phyloP scores from a whole-genome alignment of 164 flowering plant species.

The Berberis vulgaris region DNA sequence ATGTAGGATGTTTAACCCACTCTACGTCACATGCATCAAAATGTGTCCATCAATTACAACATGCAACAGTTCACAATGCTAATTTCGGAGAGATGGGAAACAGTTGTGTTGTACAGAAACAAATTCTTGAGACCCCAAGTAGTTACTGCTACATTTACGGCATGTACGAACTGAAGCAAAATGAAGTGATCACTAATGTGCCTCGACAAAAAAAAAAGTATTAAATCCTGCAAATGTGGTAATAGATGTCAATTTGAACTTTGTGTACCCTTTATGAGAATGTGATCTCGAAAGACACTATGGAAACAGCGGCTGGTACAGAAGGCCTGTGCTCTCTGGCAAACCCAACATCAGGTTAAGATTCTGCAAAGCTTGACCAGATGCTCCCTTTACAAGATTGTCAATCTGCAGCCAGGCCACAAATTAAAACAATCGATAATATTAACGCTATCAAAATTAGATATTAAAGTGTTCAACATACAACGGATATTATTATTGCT shows the following conservation, averaged over 20 bases:
- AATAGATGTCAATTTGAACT: not conserved
- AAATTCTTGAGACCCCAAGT: too few relatives aligned
- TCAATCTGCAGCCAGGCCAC: conserved; percentile 61
- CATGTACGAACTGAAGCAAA: too few relatives aligned
- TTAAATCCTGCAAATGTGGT: not conserved
- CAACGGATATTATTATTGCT: conserved; percentile 88
- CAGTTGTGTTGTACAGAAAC: too few relatives aligned
- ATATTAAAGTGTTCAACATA: conserved; percentile 27
- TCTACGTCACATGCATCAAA: too few relatives aligned
- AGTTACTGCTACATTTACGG: too few relatives aligned
- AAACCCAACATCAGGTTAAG: conserved; percentile 91
- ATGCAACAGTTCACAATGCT: too few relatives aligned
- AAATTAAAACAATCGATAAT: not conserved
- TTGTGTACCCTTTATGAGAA: conserved; percentile 1
- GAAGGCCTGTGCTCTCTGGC: conserved; percentile 73
- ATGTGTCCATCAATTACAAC: too few relatives aligned
- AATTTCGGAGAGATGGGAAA: too few relatives aligned
- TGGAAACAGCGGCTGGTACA: conserved; percentile 72
- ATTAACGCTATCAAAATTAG: not conserved
- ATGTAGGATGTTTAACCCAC: too few relatives aligned
- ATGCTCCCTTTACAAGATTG: conserved; percentile 97
- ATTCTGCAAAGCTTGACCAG: conserved; percentile 97
- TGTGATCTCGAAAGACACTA: conserved; percentile 13
- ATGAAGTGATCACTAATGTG: too few relatives aligned
- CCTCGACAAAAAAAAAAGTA: too few relatives aligned